Conservation (phyloP, 2,329 filamentous ascomycete genomes). For the Arthrinium puccinioides region DNA sequence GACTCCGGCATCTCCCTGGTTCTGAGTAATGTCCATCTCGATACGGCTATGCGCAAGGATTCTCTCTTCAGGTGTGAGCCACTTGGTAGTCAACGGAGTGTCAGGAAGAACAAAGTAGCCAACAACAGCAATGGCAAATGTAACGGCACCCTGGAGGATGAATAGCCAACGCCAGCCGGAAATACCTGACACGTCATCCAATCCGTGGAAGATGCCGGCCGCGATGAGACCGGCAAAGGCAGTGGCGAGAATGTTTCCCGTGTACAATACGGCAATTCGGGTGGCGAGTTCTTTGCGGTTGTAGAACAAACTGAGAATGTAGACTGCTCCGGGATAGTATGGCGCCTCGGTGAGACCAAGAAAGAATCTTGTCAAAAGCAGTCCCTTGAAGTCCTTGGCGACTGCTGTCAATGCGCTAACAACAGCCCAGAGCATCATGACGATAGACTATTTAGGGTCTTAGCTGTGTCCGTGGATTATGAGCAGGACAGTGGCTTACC, state of each 20-base stretch:
- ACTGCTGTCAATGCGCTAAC: neutral
- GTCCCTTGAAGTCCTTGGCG: neutral
- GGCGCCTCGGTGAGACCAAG: neutral
- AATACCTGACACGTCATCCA: conserved; percentile 25
- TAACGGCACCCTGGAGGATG: conserved; percentile 12
- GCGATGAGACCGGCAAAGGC: conserved; percentile 32
- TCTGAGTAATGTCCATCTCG: conserved; percentile 21
- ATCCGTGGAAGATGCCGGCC: conserved; percentile 26
- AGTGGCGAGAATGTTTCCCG: conserved; percentile 27
- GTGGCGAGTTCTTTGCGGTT: conserved; percentile 21
- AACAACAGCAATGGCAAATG: conserved; percentile 12
- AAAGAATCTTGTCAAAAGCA: neutral
- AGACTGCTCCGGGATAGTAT: neutral
- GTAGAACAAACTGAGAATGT: neutral
- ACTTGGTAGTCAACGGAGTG: conserved; percentile 29
- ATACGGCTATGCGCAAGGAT: conserved; percentile 32
- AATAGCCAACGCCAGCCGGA: conserved; percentile 30
- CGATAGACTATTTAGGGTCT: neutral
- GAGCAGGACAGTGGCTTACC: conserved; percentile 1
- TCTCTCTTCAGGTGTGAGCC: conserved; percentile 35
- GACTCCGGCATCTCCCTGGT: conserved; percentile 20
- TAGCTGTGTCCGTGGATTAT: neutral
- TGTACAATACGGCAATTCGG: conserved; percentile 32
- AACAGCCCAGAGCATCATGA: conserved; percentile 1
- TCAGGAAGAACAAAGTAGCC: conserved; percentile 29